Base-by-base conservation (phyloP, 2,329 filamentous ascomycete genomes). In the Aspergillus persii region DNA sequence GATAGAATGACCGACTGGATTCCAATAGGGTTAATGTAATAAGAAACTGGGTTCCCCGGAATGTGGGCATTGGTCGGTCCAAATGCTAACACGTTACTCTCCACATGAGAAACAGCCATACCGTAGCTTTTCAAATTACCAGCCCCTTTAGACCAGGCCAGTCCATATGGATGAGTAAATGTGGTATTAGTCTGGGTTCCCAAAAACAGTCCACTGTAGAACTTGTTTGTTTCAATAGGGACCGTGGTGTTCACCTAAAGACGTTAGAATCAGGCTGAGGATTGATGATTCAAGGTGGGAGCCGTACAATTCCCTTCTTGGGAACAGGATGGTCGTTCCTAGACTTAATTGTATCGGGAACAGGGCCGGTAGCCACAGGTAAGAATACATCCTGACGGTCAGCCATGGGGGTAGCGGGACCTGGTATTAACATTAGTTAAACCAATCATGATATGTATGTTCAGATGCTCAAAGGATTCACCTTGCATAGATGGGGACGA, bases 1-100 rank as follows among this genome's bases (percentile, higher is more conserved):
- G 92, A 95, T 8, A 98, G 77, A 30, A 92, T 84, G 31, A 98
- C 72, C 1, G 90, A 91, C 69, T 96, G 89, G 29, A 96, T 89
- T 0, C 90, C 90, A 48, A 95, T 79, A 0, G 94, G 92, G 67
- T 91, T 95, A 70, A 89, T 83, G 67, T 90, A 97, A 71, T 89
- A 97, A 30, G 83, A 78, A 1, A 83, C 82, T 3, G 90, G 88
- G 8, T 82, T 67, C 23, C 76, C 84, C 0, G 83, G 83, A 33
- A 81, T 80, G 29, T 74, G 75, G 53, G 80, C 77, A 60, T 82
- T 80, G 4, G 83, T 68, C 57, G 73, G 79, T 8, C 91, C 92
- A 69, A 84, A 90, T 0, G 87, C 86, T 56, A 89, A 77, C 72
- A 95, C 86, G 41, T 78, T 77, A 1, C 83, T 78, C 53, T 94